phyloP scores from a whole-genome alignment of 2,329 filamentous ascomycete genomes.

The Ambrosiella beaveri region DNA sequence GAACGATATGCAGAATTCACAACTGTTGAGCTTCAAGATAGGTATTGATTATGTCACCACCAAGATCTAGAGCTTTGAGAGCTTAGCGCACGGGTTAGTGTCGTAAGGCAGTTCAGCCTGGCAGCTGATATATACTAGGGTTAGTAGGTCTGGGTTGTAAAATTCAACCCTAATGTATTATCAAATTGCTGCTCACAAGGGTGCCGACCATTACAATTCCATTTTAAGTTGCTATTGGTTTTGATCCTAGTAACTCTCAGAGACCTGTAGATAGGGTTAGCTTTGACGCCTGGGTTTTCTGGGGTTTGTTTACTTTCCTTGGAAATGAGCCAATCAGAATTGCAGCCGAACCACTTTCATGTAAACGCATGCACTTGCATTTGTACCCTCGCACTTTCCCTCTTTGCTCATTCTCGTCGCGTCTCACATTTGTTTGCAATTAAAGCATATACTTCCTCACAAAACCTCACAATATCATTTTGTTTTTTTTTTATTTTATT shows the following conservation, averaged over 20 bases:
- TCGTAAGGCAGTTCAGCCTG: constrained; percentile 13
- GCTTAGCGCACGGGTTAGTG: background rate
- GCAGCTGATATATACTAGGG: background rate
- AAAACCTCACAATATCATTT: background rate
- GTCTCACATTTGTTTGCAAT: constrained; percentile 2
- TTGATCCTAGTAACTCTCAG: background rate
- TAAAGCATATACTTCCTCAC: background rate
- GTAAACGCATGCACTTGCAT: constrained; percentile 9
- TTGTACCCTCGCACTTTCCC: constrained; percentile 4
- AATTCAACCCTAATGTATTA: background rate
- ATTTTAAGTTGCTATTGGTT: background rate
- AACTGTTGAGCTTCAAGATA: background rate
- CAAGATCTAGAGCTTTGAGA: background rate
- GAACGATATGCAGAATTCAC: background rate
- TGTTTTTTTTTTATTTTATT: background rate
- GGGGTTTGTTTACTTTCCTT: constrained; percentile 8
- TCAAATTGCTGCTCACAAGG: background rate
- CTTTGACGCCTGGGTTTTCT: background rate
- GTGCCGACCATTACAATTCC: background rate
- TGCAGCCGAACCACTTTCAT: constrained; percentile 6
- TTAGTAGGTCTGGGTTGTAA: background rate
- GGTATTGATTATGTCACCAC: constrained; percentile 10
- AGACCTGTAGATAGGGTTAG: background rate
- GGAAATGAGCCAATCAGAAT: constrained; percentile 7
- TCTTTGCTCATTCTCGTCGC: constrained; percentile 1